Base-by-base conservation (phyloP, 2,329 filamentous ascomycete species). In the Helotiales sp. region DNA sequence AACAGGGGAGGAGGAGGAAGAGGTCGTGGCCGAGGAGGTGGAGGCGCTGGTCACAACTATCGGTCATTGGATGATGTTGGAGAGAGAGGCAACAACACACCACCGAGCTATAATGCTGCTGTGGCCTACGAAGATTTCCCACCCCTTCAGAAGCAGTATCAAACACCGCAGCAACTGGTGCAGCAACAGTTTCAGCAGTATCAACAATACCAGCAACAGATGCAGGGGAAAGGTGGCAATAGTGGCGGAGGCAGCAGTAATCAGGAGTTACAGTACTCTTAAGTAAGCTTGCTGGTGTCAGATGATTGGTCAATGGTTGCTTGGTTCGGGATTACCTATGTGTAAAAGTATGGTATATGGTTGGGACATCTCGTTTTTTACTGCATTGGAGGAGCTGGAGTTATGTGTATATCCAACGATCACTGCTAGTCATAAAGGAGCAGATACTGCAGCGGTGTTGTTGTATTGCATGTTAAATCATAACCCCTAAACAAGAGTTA, bases 51-150 rank as follows among this genome's bases (percentile, higher is more conserved):
- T 56, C 76, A 79, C 60, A 75, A 78, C 44, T 90, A 91, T 70
- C 80, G 81, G 57, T 90, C 86, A 1, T 77, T 90, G 1, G 88
- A 90, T 69, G 88, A 91, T 64, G 78, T 86, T 27, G 69, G 75
- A 48, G 78, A 79, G 44, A 75, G 75, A 58, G 75, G 78, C 9
- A 76, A 74, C 47, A 72, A 72, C 9, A 69, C 73, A 3, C 59
- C 64, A 2, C 63, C 67, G 36, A 55, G 55, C 6, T 71, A 71
- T 59, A 67, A 69, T 33, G 64, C 65, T 13, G 67, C 65, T 8
- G 68, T 72, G 13, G 62, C 69, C 1, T 72, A 73, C 52, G 71
- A 73, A 48, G 70, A 73, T 49, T 72, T 71, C 52, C 70, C 70
- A 2, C 69, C 69, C 1, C 53, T 71, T 10, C 70, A 71, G 24